These are phyloP conservation scores for Penicillium parvum DNA, from an alignment of 495 filamentous ascomycete species.

Conservation along the genomic window DNA sequence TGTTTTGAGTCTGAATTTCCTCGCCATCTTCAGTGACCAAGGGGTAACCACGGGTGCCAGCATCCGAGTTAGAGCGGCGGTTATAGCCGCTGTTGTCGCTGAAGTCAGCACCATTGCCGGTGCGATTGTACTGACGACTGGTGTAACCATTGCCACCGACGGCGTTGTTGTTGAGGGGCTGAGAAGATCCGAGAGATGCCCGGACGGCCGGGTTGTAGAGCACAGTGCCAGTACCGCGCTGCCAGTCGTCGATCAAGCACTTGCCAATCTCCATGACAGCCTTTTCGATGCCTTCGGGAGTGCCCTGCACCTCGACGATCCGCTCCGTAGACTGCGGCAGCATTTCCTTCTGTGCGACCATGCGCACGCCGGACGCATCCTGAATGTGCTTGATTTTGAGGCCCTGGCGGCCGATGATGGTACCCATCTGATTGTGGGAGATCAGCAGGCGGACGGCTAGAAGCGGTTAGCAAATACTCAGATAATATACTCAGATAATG, in stretches of 20 bases:
- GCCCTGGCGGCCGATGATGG: conserved; percentile 93
- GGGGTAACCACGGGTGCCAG: conserved; percentile 64
- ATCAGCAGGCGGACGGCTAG: conserved; percentile 94
- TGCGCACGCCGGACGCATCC: conserved; percentile 91
- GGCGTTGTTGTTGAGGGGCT: conserved; percentile 29
- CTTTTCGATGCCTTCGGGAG: conserved; percentile 87
- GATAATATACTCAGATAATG: background rate
- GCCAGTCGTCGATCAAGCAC: conserved; percentile 95
- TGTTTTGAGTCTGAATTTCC: conserved; percentile 97
- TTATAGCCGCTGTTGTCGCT: conserved; percentile 70
- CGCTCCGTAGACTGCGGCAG: conserved; percentile 98
- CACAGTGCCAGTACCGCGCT: conserved; percentile 91
- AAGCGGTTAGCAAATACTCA: conserved; percentile 25
- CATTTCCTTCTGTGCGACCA: conserved; percentile 99
- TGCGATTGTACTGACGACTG: conserved; percentile 78
- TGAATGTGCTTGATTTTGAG: conserved; percentile 99
- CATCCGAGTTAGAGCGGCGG: conserved; percentile 79
- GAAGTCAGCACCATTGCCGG: conserved; percentile 96
- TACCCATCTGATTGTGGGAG: conserved; percentile 99
- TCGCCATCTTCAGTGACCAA: conserved; percentile 93
- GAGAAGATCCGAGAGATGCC: conserved; percentile 58
- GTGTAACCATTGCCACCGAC: conserved; percentile 48
- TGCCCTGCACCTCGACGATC: conserved; percentile 93
- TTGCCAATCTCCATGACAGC: conserved; percentile 99
- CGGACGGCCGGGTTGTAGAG: conserved; percentile 94